Base-by-base conservation (phyloP, 1,139 yeast genomes). In the Lizanozyma gosingica region DNA sequence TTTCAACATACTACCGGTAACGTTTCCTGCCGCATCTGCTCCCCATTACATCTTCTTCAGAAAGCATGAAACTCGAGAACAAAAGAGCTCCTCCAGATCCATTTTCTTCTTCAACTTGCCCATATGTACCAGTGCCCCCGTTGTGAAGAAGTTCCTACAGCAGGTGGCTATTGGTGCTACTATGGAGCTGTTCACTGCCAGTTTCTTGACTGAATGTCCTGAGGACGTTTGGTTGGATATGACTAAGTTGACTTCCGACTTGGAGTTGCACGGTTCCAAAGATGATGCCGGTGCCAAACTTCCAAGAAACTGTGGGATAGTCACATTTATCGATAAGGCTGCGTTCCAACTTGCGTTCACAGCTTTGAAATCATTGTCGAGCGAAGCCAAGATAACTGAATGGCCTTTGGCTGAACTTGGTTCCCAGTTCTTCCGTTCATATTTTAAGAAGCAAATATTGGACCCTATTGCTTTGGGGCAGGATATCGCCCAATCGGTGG, bases 31-130 rank as follows among this genome's bases (percentile, higher is more conserved):
- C 2, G 45, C 55, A 47, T 27, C 40, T 46, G 45, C 56, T 3
- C 47, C 53, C 4, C 83, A 76, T 52, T 80, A 74, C 51, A 60
- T 81, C 48, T 82, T 69, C 52, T 65, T 73, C 52, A 82, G 81
- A 56, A 83, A 78, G 52, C 94, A 83, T 55, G 79, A 76, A 43
- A 54, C 64, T n/a, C 69, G 62, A 39, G 56, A 57, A 17, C 41
- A 41, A 22, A 51, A 50, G 9, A 56, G 55, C 32, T 56, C 67
- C 11, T 62, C 61, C 36, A 55, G 81, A 39, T 71, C 83, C 11
- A 61, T 90, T 15, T 90, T 88, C 59, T 58, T 83, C n/a, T 78
- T 82, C 44, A 88, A 88, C 54, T 63, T 87, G 38, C 96, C 97
- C 2, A 64, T 81, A 22, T 71, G 73, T 44, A 70, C 88, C 9